Evolutionary conservation across 2,329 filamentous ascomycete species (phyloP).

Genomic region (Diaporthe australafricana): DNA sequence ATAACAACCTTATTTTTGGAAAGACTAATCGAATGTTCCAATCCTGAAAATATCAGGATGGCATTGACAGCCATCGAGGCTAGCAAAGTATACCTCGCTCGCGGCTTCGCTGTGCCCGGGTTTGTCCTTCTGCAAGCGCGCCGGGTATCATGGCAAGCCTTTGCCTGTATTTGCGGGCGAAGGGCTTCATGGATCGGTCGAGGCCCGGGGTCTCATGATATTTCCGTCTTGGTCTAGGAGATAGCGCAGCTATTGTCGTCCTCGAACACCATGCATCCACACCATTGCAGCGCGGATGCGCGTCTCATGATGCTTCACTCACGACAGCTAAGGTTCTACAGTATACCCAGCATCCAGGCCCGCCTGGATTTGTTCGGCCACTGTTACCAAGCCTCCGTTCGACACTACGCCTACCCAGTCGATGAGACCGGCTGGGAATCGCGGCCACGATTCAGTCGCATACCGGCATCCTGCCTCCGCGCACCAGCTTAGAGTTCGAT

Average conservation of each 20-base stretch:
- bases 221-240: not conserved
- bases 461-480: not conserved
- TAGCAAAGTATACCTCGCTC: not conserved
- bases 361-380: not conserved
- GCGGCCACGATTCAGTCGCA: constrained; percentile 15
- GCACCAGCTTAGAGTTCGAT: constrained; percentile 13
- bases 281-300: not conserved
- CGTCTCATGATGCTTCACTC: constrained; percentile 12
- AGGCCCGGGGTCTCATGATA: not conserved
- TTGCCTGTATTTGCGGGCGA: not conserved
- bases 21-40: constrained; percentile 9
- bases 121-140: not conserved
- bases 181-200: not conserved
- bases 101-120: not conserved
- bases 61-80: constrained; percentile 19
- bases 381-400: not conserved
- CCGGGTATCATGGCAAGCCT: not conserved
- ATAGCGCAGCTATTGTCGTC: not conserved
- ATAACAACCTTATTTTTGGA: constrained; percentile 9
- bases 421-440: constrained; percentile 5
- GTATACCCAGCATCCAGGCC: not conserved
- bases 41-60: not conserved
- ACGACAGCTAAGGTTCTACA: not conserved
- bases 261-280: not conserved
- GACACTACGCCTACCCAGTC: not conserved